phyloP scores from a whole-genome alignment of 164 flowering plant genomes.

The Chimonanthus salicifolius region DNA sequence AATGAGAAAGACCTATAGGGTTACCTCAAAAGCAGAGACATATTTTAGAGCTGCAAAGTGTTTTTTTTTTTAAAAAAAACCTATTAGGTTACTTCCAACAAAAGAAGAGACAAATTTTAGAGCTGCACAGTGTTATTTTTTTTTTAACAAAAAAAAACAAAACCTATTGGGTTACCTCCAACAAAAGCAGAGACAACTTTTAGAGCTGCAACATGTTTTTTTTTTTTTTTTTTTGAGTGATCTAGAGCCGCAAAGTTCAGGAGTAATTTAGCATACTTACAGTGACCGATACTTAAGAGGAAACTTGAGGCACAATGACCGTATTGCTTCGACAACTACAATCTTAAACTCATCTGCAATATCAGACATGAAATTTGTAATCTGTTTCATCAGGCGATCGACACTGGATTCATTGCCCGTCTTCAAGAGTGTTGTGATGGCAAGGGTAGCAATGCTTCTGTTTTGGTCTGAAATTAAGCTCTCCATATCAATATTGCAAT shows the following conservation, averaged over 20 bases:
- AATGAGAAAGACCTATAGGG: background rate
- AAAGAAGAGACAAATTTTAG: background rate
- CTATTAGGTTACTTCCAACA: background rate
- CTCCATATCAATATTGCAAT: conserved; percentile 89
- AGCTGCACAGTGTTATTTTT: background rate
- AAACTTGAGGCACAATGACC: conserved; percentile 89
- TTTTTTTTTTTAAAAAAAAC: too few relatives aligned
- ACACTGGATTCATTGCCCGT: conserved; percentile 98
- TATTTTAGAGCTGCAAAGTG: background rate
- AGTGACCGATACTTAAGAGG: conserved; percentile 89
- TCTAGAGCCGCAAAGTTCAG: conserved; percentile 75
- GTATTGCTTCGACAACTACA: conserved; percentile 96
- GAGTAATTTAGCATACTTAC: conserved; percentile 71
- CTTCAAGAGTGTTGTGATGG: conserved; percentile 92
- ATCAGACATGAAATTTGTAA: conserved; percentile 98
- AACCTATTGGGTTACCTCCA: background rate
- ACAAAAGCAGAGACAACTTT: background rate
- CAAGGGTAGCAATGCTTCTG: conserved; percentile 95
- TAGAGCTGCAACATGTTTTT: background rate
- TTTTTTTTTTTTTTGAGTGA: conserved; percentile 42
- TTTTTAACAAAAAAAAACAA: too few relatives aligned
- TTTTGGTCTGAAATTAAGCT: conserved; percentile 82
- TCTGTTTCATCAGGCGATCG: conserved; percentile 97
- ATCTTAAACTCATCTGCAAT: conserved; percentile 99
- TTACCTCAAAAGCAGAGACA: background rate